Evolutionary conservation across 2,329 filamentous ascomycete species (phyloP), one percentile per base, ranked within the genome.

Genomic region (Aphanocladium album): DNA sequence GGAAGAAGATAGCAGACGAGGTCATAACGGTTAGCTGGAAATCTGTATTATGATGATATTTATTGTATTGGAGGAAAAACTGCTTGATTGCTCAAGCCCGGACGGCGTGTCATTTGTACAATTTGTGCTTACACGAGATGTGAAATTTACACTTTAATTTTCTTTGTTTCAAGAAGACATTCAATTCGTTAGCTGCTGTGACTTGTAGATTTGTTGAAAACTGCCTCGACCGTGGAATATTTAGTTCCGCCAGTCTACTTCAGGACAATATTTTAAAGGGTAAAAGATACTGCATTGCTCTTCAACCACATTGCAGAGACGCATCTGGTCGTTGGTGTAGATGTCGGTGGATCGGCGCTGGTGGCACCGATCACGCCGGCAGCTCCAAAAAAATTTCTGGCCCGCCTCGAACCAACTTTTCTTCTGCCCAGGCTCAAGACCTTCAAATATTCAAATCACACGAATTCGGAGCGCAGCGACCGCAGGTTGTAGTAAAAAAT

Each of bases 11-110:
- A 59, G 52, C 43, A 49, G 57, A 47, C 41, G 45, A n/a, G n/a
- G n/a, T n/a, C n/a, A n/a, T n/a, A n/a, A n/a, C n/a, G n/a, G n/a
- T n/a, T 49, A 57, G 45, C 33, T 39, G 23, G 45, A 23, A 53
- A 49, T 51, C 30, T 60, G 49, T 53, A 60, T 60, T 47, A 53
- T 60, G 57, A 53, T 60, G 39, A 60, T 43, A 17, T 46, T 52
- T 60, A 17, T 43, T 45, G 11, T 17, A n/a, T n/a, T n/a, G n/a
- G n/a, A 47, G 47, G 47, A 8, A 23, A 51, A 43, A 43, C 52
- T 52, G 33, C 41, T 53, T 47, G 47, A 35, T 37, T 53, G 39
- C 37, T 35, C 17, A 60, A 37, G 49, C 49, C 57, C 6, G 30
- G 49, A 53, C 7, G 49, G 57, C 57, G 39, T 19, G 16, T 9